phyloP scores from a whole-genome alignment of 2,329 filamentous ascomycete genomes.

The Cephalotrichum gorgonifer region DNA sequence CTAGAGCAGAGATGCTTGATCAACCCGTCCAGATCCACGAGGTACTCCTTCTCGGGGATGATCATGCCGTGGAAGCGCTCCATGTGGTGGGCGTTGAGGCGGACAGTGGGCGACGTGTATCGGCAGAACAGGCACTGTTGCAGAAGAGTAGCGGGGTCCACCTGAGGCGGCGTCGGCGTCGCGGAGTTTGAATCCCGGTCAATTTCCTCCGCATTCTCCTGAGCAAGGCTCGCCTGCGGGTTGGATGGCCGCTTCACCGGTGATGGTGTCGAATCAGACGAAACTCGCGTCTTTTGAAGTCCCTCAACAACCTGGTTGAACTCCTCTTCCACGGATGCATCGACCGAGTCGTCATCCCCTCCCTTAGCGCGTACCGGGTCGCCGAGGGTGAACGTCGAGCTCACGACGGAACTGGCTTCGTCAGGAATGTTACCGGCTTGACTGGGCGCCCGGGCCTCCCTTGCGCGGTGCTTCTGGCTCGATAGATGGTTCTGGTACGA shows the following conservation, averaged over 20 bases:
- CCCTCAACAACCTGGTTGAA: constrained; percentile 69
- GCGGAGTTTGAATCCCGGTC: constrained; percentile 32
- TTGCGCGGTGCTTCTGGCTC: constrained; percentile 73
- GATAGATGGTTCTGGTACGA: constrained; percentile 87
- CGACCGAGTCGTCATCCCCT: constrained; percentile 34
- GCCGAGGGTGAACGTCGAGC: constrained; percentile 83
- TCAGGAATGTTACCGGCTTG: constrained; percentile 45
- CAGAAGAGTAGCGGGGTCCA: constrained; percentile 31
- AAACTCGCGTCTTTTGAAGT: constrained; percentile 63
- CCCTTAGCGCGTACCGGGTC: constrained; percentile 50
- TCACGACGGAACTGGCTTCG: constrained; percentile 72
- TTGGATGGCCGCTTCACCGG: constrained; percentile 45
- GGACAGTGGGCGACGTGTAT: constrained; percentile 62
- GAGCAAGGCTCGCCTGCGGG: constrained; percentile 35
- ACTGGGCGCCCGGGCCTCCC: constrained; percentile 16
- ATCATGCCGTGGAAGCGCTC: constrained; percentile 90
- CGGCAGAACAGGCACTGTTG: constrained; percentile 83
- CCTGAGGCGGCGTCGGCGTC: constrained; percentile 15
- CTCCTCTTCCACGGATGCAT: constrained; percentile 50
- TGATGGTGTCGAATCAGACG: constrained; percentile 34
- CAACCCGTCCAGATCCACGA: constrained; percentile 74
- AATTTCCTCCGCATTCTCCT: constrained; percentile 27
- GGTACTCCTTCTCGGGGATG: constrained; percentile 77
- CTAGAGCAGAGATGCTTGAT: constrained; percentile 70
- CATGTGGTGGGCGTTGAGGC: constrained; percentile 83